Percentiles rank a stretch among this genome's conserved stretches.
Conservation (phyloP, 2,329 filamentous ascomycete species). For the Tolypocladium sp. region DNA sequence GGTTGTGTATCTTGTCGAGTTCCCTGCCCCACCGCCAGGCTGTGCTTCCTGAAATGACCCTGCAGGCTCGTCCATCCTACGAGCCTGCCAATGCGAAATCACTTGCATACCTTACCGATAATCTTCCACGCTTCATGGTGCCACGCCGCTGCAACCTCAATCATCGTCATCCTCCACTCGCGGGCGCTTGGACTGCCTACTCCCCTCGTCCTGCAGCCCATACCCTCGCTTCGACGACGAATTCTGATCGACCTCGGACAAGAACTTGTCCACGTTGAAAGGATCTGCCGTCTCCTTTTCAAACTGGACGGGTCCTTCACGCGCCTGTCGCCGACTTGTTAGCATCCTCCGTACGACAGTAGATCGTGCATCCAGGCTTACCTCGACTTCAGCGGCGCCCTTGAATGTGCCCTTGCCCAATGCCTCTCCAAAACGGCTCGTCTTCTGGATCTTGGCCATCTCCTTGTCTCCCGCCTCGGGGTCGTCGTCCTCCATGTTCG, state of each 20-base stretch:
- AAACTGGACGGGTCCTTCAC: conserved; percentile 91
- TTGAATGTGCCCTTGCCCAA: conserved; percentile 87
- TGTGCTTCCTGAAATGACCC: not conserved
- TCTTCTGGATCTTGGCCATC: conserved; percentile 81
- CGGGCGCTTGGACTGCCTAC: conserved; percentile 58
- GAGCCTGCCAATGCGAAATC: not conserved
- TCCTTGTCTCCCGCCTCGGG: conserved; percentile 73
- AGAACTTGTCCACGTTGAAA: conserved; percentile 90
- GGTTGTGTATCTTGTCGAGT: not conserved
- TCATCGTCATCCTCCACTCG: conserved; percentile 58
- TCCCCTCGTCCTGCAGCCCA: conserved; percentile 61
- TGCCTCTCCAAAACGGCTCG: conserved; percentile 74
- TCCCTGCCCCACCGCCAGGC: not conserved
- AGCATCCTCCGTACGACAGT: conserved; percentile 11
- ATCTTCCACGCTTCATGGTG: not conserved
- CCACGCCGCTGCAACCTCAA: not conserved
- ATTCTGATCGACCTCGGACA: conserved; percentile 65
- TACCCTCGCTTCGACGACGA: conserved; percentile 63
- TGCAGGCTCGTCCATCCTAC: not conserved
- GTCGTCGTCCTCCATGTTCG: conserved; percentile 66
- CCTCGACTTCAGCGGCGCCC: conserved; percentile 74
- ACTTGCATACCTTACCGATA: not conserved
- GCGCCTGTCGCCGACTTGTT: conserved; percentile 43
- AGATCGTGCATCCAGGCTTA: conserved; percentile 26
- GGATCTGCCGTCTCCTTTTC: conserved; percentile 81